These are phyloP conservation scores for Setaria italica DNA, from an alignment of 202 grass and related monocot species.

Conservation along the genomic window DNA sequence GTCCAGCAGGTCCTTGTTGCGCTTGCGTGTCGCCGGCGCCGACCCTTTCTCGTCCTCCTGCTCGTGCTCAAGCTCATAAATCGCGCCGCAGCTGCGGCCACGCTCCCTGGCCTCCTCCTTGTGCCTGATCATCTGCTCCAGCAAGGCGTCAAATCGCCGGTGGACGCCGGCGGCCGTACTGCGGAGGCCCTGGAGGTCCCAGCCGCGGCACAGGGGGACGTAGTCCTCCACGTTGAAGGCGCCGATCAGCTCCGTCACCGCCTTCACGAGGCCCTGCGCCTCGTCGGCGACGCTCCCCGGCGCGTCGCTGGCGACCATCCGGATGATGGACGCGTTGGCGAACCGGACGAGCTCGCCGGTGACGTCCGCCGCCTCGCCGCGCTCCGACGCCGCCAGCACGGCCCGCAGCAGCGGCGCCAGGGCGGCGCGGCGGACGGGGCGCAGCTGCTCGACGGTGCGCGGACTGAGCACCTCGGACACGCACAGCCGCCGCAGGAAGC, in stretches of 20 bases:
- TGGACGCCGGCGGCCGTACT: slow-evolving; percentile 55
- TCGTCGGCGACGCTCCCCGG: slow-evolving; percentile 35
- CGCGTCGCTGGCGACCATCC: slow-evolving; percentile 60
- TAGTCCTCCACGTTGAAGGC: slow-evolving; percentile 67
- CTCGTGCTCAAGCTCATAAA: slow-evolving; percentile 13
- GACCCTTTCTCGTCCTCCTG: neutral
- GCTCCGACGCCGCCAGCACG: neutral
- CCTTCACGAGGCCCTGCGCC: slow-evolving; percentile 59
- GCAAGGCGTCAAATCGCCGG: slow-evolving; percentile 56
- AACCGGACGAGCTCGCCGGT: slow-evolving; percentile 60
- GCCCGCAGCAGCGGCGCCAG: slow-evolving; percentile 31
- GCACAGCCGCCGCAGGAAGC: slow-evolving; percentile 70
- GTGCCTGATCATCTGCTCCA: slow-evolving; percentile 65
- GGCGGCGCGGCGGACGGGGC: slow-evolving; percentile 57
- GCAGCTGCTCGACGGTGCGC: slow-evolving; percentile 64
- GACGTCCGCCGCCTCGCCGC: slow-evolving; percentile 23
- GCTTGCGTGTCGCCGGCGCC: neutral
- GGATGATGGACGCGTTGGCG: slow-evolving; percentile 54
- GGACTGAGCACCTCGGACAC: slow-evolving; percentile 69
- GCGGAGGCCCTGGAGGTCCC: slow-evolving; percentile 69
- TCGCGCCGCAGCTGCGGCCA: too few species aligned
- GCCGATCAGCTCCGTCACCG: slow-evolving; percentile 65
- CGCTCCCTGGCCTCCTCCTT: slow-evolving; percentile 50
- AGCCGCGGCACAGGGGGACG: slow-evolving; percentile 54
- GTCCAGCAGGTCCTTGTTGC: slow-evolving; percentile 72